These are phyloP conservation scores for Dioszegia aurantiaca DNA, from an alignment of 768 basidiomycete genomes.

Conservation along the genomic window DNA sequence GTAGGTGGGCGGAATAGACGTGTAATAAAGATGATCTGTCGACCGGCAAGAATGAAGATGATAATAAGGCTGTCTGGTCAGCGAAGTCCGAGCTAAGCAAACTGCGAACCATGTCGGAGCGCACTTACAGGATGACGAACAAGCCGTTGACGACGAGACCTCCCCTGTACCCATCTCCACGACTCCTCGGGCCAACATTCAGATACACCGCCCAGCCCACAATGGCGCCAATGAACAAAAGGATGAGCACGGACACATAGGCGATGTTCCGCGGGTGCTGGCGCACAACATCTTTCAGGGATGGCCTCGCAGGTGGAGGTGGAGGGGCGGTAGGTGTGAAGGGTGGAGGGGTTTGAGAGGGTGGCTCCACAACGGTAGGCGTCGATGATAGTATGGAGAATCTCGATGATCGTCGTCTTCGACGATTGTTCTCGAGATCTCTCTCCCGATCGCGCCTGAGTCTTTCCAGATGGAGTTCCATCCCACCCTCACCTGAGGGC, in stretches of 20 bases:
- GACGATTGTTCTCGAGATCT: not conserved
- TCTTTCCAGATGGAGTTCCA: not conserved
- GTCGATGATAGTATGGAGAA: slow-evolving; percentile 6
- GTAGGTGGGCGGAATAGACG: slow-evolving; percentile 2
- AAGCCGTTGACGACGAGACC: slow-evolving; percentile 5
- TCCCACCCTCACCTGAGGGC: not conserved
- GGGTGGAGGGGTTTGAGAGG: not conserved
- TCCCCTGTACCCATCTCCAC: not conserved
- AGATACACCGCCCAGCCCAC: slow-evolving; percentile 11
- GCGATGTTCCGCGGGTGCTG: slow-evolving; percentile 5
- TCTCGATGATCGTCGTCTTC: not conserved
- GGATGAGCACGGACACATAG: not conserved
- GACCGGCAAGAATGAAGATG: not conserved
- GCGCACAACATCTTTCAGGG: not conserved
- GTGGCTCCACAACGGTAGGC: not conserved
- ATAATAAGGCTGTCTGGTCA: slow-evolving; percentile 8
- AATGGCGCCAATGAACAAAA: not conserved
- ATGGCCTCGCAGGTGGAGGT: not conserved
- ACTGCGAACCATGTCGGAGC: not conserved
- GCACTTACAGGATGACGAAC: slow-evolving; percentile 5
- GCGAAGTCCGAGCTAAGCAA: not conserved
- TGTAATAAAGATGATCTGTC: slow-evolving; percentile 4
- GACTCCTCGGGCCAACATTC: not conserved
- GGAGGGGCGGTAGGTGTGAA: not conserved
- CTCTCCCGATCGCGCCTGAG: not conserved